These are phyloP conservation scores for Cochlearia excelsa DNA, from an alignment of 345 rosid species.

Conservation along the genomic window DNA sequence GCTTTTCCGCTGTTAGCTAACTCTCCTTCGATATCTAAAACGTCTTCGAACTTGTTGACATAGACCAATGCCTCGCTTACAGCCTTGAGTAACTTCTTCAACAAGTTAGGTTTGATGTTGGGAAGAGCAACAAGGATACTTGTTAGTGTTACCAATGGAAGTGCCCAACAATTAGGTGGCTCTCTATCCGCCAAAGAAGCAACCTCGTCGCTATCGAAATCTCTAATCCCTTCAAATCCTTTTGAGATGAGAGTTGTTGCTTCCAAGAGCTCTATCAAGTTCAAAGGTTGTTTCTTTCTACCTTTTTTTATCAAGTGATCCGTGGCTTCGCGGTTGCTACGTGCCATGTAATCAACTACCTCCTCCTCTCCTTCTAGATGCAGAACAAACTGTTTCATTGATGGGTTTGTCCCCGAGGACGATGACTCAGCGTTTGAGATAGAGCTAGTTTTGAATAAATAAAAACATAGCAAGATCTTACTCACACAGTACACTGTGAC, in stretches of 20 bases:
- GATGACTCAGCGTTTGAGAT: conserved; percentile 40
- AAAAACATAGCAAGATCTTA: conserved; percentile 36
- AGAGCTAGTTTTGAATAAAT: conserved; percentile 26
- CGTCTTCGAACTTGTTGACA: conserved; percentile 50
- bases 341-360: conserved; percentile 53
- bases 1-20: conserved; percentile 47
- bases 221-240: conserved; percentile 21
- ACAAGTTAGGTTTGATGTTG: conserved; percentile 28
- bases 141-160: conserved; percentile 66
- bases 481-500: conserved; percentile 48
- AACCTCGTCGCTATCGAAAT: conserved; percentile 46
- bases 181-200: conserved; percentile 48
- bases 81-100: conserved; percentile 42
- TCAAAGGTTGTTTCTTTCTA: conserved; percentile 32
- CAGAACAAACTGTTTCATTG: conserved; percentile 51
- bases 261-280: conserved; percentile 18
- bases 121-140: conserved; percentile 69
- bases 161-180: conserved; percentile 82
- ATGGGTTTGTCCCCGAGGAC: conserved; percentile 29
- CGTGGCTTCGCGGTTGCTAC: conserved; percentile 46
- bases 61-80: conserved; percentile 60
- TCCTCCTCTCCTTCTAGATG: conserved; percentile 83
- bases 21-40: conserved; percentile 36
- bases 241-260: neutral
- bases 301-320: conserved; percentile 56